These are phyloP conservation scores for Neurospora sp. DNA, from an alignment of 2,329 filamentous ascomycete genomes.

Conservation along the genomic window DNA sequence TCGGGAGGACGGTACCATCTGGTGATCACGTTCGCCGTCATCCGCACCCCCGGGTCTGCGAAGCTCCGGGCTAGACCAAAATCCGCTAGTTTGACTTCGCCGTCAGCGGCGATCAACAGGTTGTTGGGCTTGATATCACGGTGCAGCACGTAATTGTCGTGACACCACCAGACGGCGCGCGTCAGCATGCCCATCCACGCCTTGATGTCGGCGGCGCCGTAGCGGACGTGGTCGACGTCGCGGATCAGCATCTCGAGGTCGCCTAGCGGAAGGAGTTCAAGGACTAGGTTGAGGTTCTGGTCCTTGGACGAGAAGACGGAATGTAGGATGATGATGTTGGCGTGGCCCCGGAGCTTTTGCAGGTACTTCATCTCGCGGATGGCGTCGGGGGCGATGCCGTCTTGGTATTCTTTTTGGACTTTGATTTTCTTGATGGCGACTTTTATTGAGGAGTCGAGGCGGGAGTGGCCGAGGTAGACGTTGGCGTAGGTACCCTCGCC, in stretches of 20 bases:
- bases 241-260: slow-evolving; percentile 92
- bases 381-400: slow-evolving; percentile 89
- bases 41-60: slow-evolving; percentile 74
- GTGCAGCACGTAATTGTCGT: slow-evolving; percentile 87
- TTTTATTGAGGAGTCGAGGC: slow-evolving; percentile 57
- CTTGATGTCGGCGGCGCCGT: slow-evolving; percentile 86
- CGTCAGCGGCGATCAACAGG: slow-evolving; percentile 83
- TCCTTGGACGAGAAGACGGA: slow-evolving; percentile 93
- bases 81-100: slow-evolving; percentile 92
- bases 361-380: slow-evolving; percentile 93
- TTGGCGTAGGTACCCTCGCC: slow-evolving; percentile 96
- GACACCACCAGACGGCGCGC: slow-evolving; percentile 90
- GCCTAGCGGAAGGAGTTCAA: slow-evolving; percentile 88
- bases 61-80: slow-evolving; percentile 89
- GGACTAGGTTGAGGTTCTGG: slow-evolving; percentile 90
- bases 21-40: slow-evolving; percentile 94
- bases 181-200: slow-evolving; percentile 98
- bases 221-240: slow-evolving; percentile 66
- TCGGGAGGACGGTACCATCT: slow-evolving; percentile 95
- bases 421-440: slow-evolving; percentile 96
- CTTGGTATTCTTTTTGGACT: slow-evolving; percentile 72
- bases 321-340: slow-evolving; percentile 88
- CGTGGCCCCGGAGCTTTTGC: slow-evolving; percentile 75
- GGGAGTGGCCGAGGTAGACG: slow-evolving; percentile 80
- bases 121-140: slow-evolving; percentile 99